A percentile compares a stretch with the other conserved stretches of the same genome.
Evolutionary conservation across 2,329 filamentous ascomycete genomes (phyloP).

Genomic region (Paracorniculantispora psalliotae): DNA sequence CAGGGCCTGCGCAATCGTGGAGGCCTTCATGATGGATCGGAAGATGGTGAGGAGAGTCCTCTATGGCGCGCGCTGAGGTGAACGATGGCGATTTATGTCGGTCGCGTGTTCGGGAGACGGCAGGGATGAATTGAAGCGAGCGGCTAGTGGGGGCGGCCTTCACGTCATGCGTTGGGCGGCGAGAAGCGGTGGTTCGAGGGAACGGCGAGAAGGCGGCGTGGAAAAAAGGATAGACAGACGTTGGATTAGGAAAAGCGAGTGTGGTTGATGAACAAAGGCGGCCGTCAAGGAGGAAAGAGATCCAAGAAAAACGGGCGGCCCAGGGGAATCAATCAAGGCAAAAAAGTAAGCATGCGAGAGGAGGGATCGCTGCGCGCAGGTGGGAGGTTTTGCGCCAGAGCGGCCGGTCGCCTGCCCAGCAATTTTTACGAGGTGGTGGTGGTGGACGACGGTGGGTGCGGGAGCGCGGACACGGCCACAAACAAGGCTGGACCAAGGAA

Average conservation of each 20-base stretch:
- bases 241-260: background rate
- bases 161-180: conserved; percentile 2
- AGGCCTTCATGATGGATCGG: background rate
- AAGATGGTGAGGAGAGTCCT: background rate
- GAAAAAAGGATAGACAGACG: background rate
- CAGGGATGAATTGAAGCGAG: background rate
- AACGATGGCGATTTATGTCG: background rate
- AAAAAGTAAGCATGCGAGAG: conserved; percentile 1
- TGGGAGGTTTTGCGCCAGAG: background rate
- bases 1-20: background rate
- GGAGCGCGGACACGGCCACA: background rate
- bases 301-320: background rate
- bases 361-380: background rate
- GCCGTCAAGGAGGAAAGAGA: background rate
- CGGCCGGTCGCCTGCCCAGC: background rate
- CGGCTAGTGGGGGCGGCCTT: conserved; percentile 3
- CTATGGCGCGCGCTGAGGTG: background rate
- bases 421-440: no score
- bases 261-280: background rate
- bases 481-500: no score
- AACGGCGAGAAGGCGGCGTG: background rate
- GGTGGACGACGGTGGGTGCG: background rate
- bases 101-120: background rate
- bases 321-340: background rate
- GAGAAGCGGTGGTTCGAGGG: background rate